These are phyloP conservation scores for Cucumis melo DNA, from an alignment of 306 rosid genomes.

Conservation along the genomic window DNA sequence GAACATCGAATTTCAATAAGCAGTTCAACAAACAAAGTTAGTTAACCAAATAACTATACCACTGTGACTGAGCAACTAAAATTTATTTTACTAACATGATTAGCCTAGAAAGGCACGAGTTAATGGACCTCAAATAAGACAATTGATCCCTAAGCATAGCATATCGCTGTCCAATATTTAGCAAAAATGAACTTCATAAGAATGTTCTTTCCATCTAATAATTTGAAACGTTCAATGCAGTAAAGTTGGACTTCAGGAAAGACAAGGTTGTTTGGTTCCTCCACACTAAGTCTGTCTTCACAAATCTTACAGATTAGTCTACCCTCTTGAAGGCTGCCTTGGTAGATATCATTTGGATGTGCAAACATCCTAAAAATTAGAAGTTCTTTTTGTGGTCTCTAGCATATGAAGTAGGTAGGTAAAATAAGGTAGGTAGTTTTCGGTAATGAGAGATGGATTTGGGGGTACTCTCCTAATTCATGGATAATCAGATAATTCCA, in stretches of 20 bases:
- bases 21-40: not conserved
- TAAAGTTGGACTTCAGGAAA: not conserved
- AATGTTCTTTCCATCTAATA: not conserved
- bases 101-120: not conserved
- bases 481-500: not conserved
- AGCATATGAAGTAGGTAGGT: not conserved
- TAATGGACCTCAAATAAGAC: not conserved
- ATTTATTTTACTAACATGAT: not conserved
- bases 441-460: not conserved
- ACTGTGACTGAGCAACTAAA: not conserved
- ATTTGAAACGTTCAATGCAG: not conserved
- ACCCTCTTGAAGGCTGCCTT: not conserved
- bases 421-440: not conserved
- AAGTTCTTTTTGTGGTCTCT: not conserved
- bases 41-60: not conserved
- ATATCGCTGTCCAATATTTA: not conserved
- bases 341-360: not conserved
- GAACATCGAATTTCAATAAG: not conserved
- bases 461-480: not conserved
- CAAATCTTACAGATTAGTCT: not conserved
- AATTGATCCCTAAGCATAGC: no score
- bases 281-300: not conserved
- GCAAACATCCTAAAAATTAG: not conserved
- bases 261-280: not conserved
- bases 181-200: not conserved